Evolutionary conservation across 2,329 filamentous ascomycete species (phyloP).

Genomic region (Teratosphaeria gauchensis): DNA sequence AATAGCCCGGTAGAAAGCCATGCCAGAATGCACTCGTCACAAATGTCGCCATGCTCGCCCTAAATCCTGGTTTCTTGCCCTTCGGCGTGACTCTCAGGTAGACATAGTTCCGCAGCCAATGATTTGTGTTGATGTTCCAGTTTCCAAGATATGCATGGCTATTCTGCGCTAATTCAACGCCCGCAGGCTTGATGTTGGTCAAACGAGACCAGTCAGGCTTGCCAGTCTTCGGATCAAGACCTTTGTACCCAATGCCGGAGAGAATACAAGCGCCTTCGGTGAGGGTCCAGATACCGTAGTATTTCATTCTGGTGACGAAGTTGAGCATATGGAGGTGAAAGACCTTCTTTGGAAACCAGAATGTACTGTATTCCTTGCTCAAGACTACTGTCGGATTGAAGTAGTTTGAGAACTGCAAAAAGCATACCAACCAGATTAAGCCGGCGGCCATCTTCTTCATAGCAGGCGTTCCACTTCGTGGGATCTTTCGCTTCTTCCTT

Average conservation of each 20-base stretch:
- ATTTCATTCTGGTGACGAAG: constrained; percentile 76
- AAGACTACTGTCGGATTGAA: constrained; percentile 59
- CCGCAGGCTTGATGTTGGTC: constrained; percentile 78
- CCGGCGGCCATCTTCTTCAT: constrained; percentile 64
- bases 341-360: constrained; percentile 61
- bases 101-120: constrained; percentile 91
- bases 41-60: constrained; percentile 89
- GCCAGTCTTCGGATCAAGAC: constrained; percentile 73
- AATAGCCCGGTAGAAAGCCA: constrained; percentile 95
- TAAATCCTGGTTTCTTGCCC: constrained; percentile 92
- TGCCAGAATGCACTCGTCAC: constrained; percentile 95
- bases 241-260: constrained; percentile 87
- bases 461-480: constrained; percentile 79
- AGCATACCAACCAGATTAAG: constrained; percentile 68
- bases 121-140: constrained; percentile 99
- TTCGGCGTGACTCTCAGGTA: constrained; percentile 91
- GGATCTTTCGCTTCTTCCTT: constrained; percentile 83
- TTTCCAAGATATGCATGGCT: constrained; percentile 80
- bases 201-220: constrained; percentile 84
- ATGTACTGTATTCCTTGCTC: constrained; percentile 55
- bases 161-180: constrained; percentile 85
- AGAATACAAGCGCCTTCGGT: constrained; percentile 93
- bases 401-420: constrained; percentile 59
- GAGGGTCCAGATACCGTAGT: constrained; percentile 91
- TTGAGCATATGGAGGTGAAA: constrained; percentile 77